Evolutionary conservation across 2,329 filamentous ascomycete genomes (phyloP), one percentile per base, ranked within the genome.

Genomic region (Fusarium avenaceum): DNA sequence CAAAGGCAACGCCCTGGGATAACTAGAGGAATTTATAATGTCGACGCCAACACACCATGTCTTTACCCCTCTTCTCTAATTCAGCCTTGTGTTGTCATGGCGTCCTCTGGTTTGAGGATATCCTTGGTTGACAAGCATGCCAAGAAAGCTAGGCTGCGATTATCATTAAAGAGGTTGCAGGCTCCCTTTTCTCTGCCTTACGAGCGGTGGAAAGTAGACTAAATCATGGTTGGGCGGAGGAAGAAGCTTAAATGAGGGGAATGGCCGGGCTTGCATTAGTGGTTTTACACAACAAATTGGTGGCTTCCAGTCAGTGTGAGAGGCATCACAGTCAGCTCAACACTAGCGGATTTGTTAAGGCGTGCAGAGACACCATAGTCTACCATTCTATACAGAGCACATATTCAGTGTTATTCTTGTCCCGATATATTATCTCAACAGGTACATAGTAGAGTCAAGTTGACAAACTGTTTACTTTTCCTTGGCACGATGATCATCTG

Each of bases 11-110:
- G 4, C 1, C 7, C 22, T n/a, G 30, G 47, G 20, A 30, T 22
- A 19, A n/a, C 17, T 17, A 6, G 6, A 26, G 2, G 15, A 6
- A 42, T 56, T 44, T 48, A 63, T 47, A 32, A 22, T 9, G 30
- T 22, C 42, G 11, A 3, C 4, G 11, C 24, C 9, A 32, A 13
- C 24, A 13, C 47, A 62, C 14, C 22, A 1, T 43, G 4, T 4
- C 7, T 4, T 44, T 59, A 63, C 57, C 57, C 59, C 59, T 62
- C 59, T 47, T 56, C n/a, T 3, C 35, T 0, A 4, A 38, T 49
- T 32, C 13, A 33, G 52, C 17, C 22, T 43, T 39, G 42, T 56
- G 48, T 17, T 44, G 32, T n/a, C 19, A 51, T 43, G 39, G 26
- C 17, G 20, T 24, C 20, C 24, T 48, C 9, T 4, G 17, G 7